Percentiles rank a stretch among this genome's conserved stretches.
phyloP scores from a whole-genome alignment of 257 asterid genomes.

The Cinchona pubescens region DNA sequence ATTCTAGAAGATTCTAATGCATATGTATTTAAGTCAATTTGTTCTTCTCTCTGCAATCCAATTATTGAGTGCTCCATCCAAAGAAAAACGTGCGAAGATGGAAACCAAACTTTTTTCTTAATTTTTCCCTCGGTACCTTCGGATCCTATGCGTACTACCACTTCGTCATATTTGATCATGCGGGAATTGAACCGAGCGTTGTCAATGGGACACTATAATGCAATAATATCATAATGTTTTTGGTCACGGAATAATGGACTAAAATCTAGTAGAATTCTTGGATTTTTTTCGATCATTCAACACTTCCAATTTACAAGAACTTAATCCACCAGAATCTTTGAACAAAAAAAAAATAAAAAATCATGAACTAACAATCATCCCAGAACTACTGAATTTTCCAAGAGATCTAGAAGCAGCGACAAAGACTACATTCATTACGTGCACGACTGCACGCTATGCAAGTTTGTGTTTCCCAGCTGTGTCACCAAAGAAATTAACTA shows the following conservation, averaged over 20 bases:
- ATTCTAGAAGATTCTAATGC: background rate
- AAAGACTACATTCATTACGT: background rate
- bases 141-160: too few relatives aligned
- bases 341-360: background rate
- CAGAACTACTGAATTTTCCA: background rate
- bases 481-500: background rate
- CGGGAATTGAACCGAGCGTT: background rate
- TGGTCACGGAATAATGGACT: background rate
- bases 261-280: background rate
- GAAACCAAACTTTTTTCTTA: background rate
- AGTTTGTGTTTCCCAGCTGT: background rate
- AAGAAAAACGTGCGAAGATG: background rate
- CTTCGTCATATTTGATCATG: too few relatives aligned
- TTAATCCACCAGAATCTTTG: background rate
- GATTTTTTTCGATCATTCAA: background rate
- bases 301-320: conserved; percentile 9
- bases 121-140: background rate
- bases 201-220: background rate
- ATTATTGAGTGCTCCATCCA: background rate
- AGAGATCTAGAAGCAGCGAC: background rate
- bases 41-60: background rate
- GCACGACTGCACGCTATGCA: background rate
- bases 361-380: background rate
- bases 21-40: too few relatives aligned
- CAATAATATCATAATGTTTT: background rate